Base-by-base conservation (phyloP, 164 flowering plant genomes). In the Euptelea pleiosperma region DNA sequence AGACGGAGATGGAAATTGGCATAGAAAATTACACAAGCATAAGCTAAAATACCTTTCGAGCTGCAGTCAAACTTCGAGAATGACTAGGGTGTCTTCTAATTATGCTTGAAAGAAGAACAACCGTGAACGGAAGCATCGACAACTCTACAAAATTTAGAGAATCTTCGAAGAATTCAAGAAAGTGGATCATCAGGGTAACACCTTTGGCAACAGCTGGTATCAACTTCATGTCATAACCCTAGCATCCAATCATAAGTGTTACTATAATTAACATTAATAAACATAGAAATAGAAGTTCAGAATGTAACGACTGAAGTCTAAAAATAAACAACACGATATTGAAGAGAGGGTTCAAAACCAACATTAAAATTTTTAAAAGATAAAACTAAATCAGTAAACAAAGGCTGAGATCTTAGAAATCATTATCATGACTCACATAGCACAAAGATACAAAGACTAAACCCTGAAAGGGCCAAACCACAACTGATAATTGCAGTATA, bases 181-280 rank as follows among this genome's bases (percentile, higher is more conserved):
- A 55, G 47, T 55, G 58, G 26, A 55, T 16, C 19, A 41, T 55
- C 46, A 40, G 16, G 46, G 18, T 55, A 15, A 55, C 46, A n/a
- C 58, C 46, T 40, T 55, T 34, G 22, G 18, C 34, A 0, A 55
- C 46, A 39, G 58, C 34, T 35, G 58, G 58, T 39, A 55, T 40
- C 46, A 55, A 40, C 35, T 55, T 55, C 35, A 55, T 39, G 24
- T 55, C 58, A 55, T 55, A 55, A 25, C 58, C 58, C 58, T 55
- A 28, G 21, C 35, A 30, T n/a, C 9, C 22, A 28, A 28, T 8
- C 21, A 29, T 30, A 30, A 25, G 28, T 25, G n/a, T n/a, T n/a
- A n/a, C n/a, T n/a, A n/a, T n/a, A n/a, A n/a, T n/a, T n/a, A n/a
- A n/a, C n/a, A n/a, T n/a, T n/a, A n/a, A n/a, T n/a, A n/a, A n/a